Conservation (phyloP, 805 yeast genomes). For the Candida pseudoglaebosa region DNA sequence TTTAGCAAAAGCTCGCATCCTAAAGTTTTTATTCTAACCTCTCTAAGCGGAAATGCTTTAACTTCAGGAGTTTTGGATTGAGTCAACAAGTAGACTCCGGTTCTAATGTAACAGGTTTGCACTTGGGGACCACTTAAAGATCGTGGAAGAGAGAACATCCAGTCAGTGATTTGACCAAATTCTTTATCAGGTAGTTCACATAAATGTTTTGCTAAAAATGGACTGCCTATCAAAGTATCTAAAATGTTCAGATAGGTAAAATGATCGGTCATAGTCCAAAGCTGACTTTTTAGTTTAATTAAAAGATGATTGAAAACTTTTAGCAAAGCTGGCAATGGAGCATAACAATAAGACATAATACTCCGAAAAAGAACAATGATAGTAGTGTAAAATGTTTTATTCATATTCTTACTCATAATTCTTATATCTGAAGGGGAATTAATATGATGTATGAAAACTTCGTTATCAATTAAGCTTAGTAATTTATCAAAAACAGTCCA, state of each 20-base stretch:
- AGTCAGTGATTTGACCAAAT: constrained; percentile 45
- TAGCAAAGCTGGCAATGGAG: constrained; percentile 54
- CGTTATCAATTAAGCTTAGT: constrained; percentile 28
- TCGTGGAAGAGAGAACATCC: constrained; percentile 45
- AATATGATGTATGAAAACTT: constrained; percentile 27
- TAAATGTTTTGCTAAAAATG: constrained; percentile 26
- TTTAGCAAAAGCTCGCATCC: constrained; percentile 12
- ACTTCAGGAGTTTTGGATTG: constrained; percentile 1
- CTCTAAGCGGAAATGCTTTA: not conserved
- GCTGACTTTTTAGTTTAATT: constrained; percentile 34
- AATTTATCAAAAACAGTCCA: constrained; percentile 44
- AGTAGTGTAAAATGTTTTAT: constrained; percentile 32
- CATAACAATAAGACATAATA: constrained; percentile 45
- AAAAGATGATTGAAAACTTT: constrained; percentile 47
- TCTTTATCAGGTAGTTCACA: constrained; percentile 3
- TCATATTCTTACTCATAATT: constrained; percentile 23
- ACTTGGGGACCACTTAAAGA: constrained; percentile 47
- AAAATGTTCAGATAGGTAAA: constrained; percentile 52
- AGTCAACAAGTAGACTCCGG: constrained; percentile 23
- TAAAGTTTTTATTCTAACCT: not conserved
- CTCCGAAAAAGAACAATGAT: constrained; percentile 46
- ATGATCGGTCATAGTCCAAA: constrained; percentile 58
- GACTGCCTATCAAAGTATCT: constrained; percentile 57
- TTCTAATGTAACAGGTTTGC: constrained; percentile 49
- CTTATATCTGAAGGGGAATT: constrained; percentile 27